These are phyloP conservation scores for Mycena indigotica DNA, from an alignment of 768 basidiomycete genomes.

Conservation along the genomic window DNA sequence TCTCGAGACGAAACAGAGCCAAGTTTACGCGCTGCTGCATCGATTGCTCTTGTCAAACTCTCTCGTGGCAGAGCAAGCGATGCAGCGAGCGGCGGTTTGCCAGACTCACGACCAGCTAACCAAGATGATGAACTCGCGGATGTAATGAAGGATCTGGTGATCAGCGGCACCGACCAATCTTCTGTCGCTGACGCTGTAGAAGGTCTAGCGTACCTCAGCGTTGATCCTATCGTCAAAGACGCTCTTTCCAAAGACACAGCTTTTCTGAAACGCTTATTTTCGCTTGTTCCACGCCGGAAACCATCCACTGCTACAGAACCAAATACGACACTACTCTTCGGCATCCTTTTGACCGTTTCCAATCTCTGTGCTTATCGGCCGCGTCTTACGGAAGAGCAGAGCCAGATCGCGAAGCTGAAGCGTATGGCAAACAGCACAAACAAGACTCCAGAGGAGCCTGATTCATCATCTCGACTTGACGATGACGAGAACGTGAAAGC, in stretches of 20 bases:
- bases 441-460: constrained; percentile 29
- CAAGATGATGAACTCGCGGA: constrained; percentile 51
- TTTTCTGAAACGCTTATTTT: constrained; percentile 61
- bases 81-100: constrained; percentile 32
- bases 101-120: constrained; percentile 19
- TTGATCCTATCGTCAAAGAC: constrained; percentile 64
- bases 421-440: constrained; percentile 63
- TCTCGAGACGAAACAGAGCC: constrained; percentile 49
- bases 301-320: constrained; percentile 29
- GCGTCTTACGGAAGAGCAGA: constrained; percentile 75
- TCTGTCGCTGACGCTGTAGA: constrained; percentile 72
- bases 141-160: constrained; percentile 59
- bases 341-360: constrained; percentile 70
- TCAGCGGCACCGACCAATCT: constrained; percentile 40
- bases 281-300: constrained; percentile 57
- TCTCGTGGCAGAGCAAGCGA: constrained; percentile 58
- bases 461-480: constrained; percentile 49
- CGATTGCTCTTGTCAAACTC: constrained; percentile 79
- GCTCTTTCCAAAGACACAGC: constrained; percentile 51
- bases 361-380: constrained; percentile 77
- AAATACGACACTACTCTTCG: constrained; percentile 68
- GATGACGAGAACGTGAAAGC: constrained; percentile 65
- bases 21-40: constrained; percentile 59
- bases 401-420: constrained; percentile 77
- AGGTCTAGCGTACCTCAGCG: constrained; percentile 81